Evolutionary conservation across 1,284 basidiomycete species (phyloP).

Genomic region (Cryptococcus deneoformans): DNA sequence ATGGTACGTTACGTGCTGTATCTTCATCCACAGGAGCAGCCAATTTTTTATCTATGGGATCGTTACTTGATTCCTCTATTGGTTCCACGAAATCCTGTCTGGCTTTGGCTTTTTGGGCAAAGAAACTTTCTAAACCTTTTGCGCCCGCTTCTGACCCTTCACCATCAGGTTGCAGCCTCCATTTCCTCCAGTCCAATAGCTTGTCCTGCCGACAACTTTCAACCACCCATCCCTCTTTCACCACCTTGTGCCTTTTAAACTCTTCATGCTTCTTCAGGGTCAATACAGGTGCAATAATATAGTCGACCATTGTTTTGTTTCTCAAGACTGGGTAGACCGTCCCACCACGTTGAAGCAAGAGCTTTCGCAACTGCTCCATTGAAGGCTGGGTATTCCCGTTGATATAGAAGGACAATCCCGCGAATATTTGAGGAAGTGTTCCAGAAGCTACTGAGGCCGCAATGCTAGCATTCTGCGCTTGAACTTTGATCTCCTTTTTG

Average conservation of each 20-base stretch:
- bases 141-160: slow-evolving; percentile 32
- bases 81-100: background rate
- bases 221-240: slow-evolving; percentile 79
- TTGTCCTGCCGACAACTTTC: slow-evolving; percentile 65
- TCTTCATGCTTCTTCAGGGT: slow-evolving; percentile 86
- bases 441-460: slow-evolving; percentile 33
- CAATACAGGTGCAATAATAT: slow-evolving; percentile 84
- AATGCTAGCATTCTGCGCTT: slow-evolving; percentile 73
- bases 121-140: slow-evolving; percentile 37
- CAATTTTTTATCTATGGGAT: background rate
- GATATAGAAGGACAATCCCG: slow-evolving; percentile 75
- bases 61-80: background rate
- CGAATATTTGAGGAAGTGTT: slow-evolving; percentile 60
- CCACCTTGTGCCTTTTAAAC: slow-evolving; percentile 85
- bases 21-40: too few species aligned
- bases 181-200: slow-evolving; percentile 53
- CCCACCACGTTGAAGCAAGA: slow-evolving; percentile 82
- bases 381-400: slow-evolving; percentile 90
- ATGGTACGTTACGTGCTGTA: too few species aligned
- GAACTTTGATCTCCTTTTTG: slow-evolving; percentile 84
- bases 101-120: slow-evolving; percentile 11
- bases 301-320: slow-evolving; percentile 40
- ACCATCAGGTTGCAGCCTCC: slow-evolving; percentile 36
- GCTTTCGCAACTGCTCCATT: slow-evolving; percentile 73
- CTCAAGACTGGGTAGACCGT: slow-evolving; percentile 61